Evolutionary conservation across 352 stramenopile species (phyloP).

Genomic region (Pythium vanterpoolii): DNA sequence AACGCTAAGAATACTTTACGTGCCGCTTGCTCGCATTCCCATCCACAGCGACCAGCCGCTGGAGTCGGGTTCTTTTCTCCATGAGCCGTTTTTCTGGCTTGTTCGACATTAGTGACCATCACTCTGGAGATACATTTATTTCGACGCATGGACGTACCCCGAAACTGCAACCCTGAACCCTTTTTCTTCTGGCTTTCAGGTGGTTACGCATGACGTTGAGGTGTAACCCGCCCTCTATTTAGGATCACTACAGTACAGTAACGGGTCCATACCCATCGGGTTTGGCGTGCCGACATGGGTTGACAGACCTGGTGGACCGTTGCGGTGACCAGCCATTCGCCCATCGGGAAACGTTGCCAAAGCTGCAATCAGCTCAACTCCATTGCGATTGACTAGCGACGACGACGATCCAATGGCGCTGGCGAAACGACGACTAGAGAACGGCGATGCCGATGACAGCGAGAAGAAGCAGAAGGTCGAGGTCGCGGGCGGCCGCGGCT

Average conservation of each 20-base stretch:
- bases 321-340: conserved; percentile 27
- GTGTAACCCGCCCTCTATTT: conserved; percentile 1
- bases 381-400: background rate
- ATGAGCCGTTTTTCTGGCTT: background rate
- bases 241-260: background rate
- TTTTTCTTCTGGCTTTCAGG: background rate
- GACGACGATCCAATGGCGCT: conserved; percentile 25
- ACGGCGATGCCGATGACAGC: conserved; percentile 26
- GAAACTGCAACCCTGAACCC: conserved; percentile 3
- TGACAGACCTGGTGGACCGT: conserved; percentile 3
- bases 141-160: background rate
- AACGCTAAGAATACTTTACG: background rate
- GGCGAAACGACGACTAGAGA: conserved; percentile 30
- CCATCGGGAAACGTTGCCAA: conserved; percentile 19
- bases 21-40: background rate
- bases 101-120: conserved; percentile 5
- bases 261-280: background rate
- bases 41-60: too few relatives aligned
- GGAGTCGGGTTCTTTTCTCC: conserved; percentile 6
- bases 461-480: conserved; percentile 49
- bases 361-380: background rate
- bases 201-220: background rate
- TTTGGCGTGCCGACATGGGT: background rate
- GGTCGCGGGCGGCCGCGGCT: conserved; percentile 38
- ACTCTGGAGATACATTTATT: conserved; percentile 6